These are phyloP conservation scores for Daedaleopsis sinensis DNA, from an alignment of 768 basidiomycete species.

Conservation along the genomic window DNA sequence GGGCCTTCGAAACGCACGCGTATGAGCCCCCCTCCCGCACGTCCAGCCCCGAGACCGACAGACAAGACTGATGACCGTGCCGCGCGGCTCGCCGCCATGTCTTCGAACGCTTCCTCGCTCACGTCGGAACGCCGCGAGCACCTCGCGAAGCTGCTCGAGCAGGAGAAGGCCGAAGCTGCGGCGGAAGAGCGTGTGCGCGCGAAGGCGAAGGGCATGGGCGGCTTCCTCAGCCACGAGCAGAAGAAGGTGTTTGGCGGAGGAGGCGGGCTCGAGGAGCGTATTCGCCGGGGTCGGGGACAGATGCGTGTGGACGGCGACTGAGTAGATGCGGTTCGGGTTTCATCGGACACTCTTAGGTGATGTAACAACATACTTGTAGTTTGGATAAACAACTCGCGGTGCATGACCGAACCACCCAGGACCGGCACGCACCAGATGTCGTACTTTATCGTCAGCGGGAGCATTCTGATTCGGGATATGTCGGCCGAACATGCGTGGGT, in stretches of 20 bases:
- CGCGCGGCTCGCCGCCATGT: constrained; percentile 91
- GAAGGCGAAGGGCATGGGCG: constrained; percentile 78
- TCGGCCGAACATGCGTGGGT: constrained; percentile 16
- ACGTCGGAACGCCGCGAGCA: constrained; percentile 72
- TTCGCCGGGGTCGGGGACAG: constrained; percentile 70
- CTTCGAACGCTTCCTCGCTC: constrained; percentile 68
- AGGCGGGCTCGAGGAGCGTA: constrained; percentile 79
- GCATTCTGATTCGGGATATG: not conserved
- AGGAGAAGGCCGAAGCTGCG: constrained; percentile 79
- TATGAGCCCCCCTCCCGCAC: constrained; percentile 38
- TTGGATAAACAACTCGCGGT: not conserved
- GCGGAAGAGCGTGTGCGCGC: constrained; percentile 67
- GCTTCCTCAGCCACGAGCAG: constrained; percentile 81
- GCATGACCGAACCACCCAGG: not conserved
- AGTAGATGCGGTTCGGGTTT: constrained; percentile 11
- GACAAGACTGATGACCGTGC: constrained; percentile 58
- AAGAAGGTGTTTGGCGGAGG: constrained; percentile 82
- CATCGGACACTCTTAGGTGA: not conserved
- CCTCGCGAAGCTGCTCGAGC: constrained; percentile 65
- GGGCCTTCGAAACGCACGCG: constrained; percentile 52
- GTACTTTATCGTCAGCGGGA: too few species aligned
- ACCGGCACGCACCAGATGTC: not conserved
- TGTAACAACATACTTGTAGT: constrained; percentile 11
- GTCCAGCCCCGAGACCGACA: constrained; percentile 21
- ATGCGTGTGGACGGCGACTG: constrained; percentile 68